A percentile compares a stretch with the other conserved stretches of the same genome.
phyloP scores from a whole-genome alignment of 768 basidiomycete species.

The Rhizopogon roseolus region DNA sequence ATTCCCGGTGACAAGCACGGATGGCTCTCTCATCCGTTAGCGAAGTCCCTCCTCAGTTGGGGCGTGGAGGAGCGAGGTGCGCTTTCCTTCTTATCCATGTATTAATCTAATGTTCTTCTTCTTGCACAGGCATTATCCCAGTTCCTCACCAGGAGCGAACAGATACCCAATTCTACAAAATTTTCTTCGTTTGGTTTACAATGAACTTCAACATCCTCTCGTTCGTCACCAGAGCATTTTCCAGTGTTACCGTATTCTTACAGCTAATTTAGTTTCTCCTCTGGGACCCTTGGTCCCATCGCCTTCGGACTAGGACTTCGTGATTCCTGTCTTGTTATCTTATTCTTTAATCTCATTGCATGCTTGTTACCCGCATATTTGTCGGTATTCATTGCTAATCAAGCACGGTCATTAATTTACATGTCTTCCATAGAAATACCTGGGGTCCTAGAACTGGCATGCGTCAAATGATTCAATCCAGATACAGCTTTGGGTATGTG shows the following conservation, averaged over 20 bases:
- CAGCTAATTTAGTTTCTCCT: conserved; percentile 46
- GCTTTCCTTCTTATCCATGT: neutral
- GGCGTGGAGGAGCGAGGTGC: conserved; percentile 27
- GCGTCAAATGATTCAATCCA: conserved; percentile 76
- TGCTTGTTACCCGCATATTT: conserved; percentile 56
- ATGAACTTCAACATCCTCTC: conserved; percentile 62
- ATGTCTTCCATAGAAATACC: conserved; percentile 38
- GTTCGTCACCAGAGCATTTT: conserved; percentile 21
- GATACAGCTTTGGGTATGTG: conserved; percentile 51
- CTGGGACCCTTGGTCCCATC: conserved; percentile 63
- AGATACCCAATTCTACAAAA: conserved; percentile 56
- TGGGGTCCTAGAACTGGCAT: conserved; percentile 79
- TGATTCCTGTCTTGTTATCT: conserved; percentile 58
- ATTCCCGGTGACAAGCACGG: neutral
- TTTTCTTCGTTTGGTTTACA: conserved; percentile 73
- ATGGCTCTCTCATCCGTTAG: conserved; percentile 5
- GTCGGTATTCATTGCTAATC: conserved; percentile 21
- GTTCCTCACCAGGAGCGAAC: conserved; percentile 43
- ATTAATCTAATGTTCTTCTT: neutral
- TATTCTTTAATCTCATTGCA: conserved; percentile 65
- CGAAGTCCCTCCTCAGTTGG: conserved; percentile 21
- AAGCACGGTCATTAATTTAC: neutral
- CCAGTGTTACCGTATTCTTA: neutral
- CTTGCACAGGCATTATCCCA: conserved; percentile 44
- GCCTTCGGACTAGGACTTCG: conserved; percentile 57